Evolutionary conservation across 768 basidiomycete species (phyloP), one percentile per base, ranked within the genome.

Genomic region (Rhodotorula sphaerocarpa): DNA sequence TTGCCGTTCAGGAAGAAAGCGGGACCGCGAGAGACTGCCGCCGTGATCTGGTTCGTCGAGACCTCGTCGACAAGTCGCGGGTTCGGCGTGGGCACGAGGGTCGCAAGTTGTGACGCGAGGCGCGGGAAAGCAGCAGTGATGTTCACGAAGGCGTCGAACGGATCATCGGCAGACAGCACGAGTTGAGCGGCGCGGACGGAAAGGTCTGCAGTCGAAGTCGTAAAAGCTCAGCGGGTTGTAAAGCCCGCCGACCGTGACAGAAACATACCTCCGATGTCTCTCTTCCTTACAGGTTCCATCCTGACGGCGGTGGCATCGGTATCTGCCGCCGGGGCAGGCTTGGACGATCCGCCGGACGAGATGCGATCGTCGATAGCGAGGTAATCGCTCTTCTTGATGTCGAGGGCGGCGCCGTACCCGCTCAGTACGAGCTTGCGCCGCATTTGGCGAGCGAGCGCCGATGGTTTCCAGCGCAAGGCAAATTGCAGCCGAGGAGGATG

Each of bases 351-450:
- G 7, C 18, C 41, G 3, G 14, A 16, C 27, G 25, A 18, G 9
- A 80, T 75, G 48, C 95, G 79, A 74, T 99, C 95, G 72, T 99
- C 95, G 12, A 96, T 77, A 7, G 86, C 90, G 18, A 96, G 81
- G 73, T 97, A 99, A 71, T 99, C 95, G 80, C 83, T 95, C 78
- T 92, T 95, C 79, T 99, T 99, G 70, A 99, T 76, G 69, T 93
- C 90, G 56, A 99, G 78, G 27, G 86, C 80, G 11, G 92, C 92
- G 5, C 95, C 95, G 70, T 90, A 99, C 7, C 93, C 93, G 5
- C 86, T 84, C 12, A 99, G 77, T 21, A 64, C 69, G 33, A 60
- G 10, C 21, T 12, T 28, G 20, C 11, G 46, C 27, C 20, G 14
- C 21, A n/a, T n/a, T n/a, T n/a, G n/a, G n/a, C n/a, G n/a, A n/a